Evolutionary conservation across 2,329 filamentous ascomycete species (phyloP).

Genomic region (Paraphaeosphaeria sporulosa): DNA sequence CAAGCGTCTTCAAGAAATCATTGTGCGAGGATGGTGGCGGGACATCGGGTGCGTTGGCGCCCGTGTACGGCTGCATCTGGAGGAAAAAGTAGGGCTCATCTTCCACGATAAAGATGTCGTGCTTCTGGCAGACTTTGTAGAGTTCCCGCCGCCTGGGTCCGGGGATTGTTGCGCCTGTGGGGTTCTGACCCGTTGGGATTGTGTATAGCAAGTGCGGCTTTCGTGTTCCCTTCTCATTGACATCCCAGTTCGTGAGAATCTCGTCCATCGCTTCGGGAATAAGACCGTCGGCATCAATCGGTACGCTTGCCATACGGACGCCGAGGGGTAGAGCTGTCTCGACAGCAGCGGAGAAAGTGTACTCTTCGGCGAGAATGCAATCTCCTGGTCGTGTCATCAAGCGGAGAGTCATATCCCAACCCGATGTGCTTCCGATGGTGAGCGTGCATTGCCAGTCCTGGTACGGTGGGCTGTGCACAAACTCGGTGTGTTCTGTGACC

Average conservation of each 20-base stretch:
- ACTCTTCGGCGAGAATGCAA: constrained; percentile 85
- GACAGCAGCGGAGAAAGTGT: constrained; percentile 82
- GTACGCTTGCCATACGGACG: constrained; percentile 65
- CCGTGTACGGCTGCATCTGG: constrained; percentile 80
- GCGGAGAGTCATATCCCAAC: constrained; percentile 82
- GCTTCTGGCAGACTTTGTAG: constrained; percentile 80
- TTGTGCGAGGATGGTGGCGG: constrained; percentile 69
- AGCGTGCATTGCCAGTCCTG: constrained; percentile 87
- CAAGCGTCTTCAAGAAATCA: constrained; percentile 75
- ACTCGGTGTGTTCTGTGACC: constrained; percentile 93
- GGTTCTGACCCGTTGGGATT: constrained; percentile 86
- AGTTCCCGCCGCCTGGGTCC: constrained; percentile 71
- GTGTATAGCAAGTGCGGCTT: constrained; percentile 76
- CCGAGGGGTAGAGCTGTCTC: constrained; percentile 72
- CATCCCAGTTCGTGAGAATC: constrained; percentile 72
- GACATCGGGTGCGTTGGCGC: constrained; percentile 58
- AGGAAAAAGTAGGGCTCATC: constrained; percentile 96
- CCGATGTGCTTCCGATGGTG: constrained; percentile 84
- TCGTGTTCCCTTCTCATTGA: constrained; percentile 57
- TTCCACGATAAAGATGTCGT: constrained; percentile 87
- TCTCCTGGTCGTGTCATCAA: constrained; percentile 82
- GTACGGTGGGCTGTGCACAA: constrained; percentile 86
- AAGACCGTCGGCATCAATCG: constrained; percentile 72
- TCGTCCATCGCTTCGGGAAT: constrained; percentile 68
- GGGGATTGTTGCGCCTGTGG: constrained; percentile 84